Percentiles rank a stretch among this genome's conserved stretches.
Evolutionary conservation across 768 basidiomycete genomes (phyloP).

Genomic region (Tephrocybe sp.): DNA sequence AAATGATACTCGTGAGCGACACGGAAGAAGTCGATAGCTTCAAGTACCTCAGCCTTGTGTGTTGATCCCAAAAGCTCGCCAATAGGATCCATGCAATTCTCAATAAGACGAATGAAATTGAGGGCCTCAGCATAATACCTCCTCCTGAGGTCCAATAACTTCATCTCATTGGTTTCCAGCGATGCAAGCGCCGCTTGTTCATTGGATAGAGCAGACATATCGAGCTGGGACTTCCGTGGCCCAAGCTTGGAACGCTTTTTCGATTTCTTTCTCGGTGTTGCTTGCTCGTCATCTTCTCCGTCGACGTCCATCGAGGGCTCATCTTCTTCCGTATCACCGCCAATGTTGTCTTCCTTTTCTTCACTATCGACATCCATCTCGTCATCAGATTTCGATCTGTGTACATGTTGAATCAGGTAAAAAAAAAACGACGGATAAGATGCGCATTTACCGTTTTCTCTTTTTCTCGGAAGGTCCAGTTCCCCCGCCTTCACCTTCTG

Average conservation of each 20-base stretch:
- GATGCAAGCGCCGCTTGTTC: constrained; percentile 74
- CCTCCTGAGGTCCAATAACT: constrained; percentile 70
- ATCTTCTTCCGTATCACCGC: constrained; percentile 31
- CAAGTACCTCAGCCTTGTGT: constrained; percentile 80
- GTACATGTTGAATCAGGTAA: not conserved
- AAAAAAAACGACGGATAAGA: not conserved
- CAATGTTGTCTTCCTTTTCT: constrained; percentile 38
- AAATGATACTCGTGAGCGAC: constrained; percentile 81
- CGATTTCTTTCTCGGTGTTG: constrained; percentile 37
- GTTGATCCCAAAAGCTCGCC: constrained; percentile 83
- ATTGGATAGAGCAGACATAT: constrained; percentile 64
- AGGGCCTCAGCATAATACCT: constrained; percentile 88
- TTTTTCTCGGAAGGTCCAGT: constrained; percentile 28
- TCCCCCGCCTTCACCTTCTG: constrained; percentile 22
- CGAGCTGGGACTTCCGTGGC: constrained; percentile 68
- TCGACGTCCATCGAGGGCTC: constrained; percentile 35
- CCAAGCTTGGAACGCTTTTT: constrained; percentile 47
- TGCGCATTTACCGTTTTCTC: constrained; percentile 28
- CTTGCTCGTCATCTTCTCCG: constrained; percentile 32
- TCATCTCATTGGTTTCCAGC: constrained; percentile 64
- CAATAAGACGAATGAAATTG: constrained; percentile 67
- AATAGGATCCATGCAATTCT: constrained; percentile 67
- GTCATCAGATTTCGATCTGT: constrained; percentile 37
- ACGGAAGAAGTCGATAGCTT: constrained; percentile 89
- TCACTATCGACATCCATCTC: constrained; percentile 61